Evolutionary conservation across 1,284 basidiomycete genomes (phyloP), one percentile per base, ranked within the genome.

Genomic region (Ganoderma resinaceum): DNA sequence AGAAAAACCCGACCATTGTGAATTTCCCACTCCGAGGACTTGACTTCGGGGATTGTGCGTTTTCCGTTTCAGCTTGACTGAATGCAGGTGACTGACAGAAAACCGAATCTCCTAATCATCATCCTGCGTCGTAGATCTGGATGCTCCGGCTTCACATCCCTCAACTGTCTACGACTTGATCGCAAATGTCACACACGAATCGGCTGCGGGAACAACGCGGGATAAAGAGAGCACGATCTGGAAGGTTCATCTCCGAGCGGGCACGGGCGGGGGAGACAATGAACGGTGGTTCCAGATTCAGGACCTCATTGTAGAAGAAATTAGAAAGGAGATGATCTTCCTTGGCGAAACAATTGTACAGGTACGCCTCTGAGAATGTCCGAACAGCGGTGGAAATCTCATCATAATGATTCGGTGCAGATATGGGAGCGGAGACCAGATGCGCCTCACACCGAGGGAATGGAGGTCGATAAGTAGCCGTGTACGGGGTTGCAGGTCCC

Each of bases 261-360:
- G 86, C 53, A 85, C 88, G 29, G 93, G 92, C 52, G 92, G 91
- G 16, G 93, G 91, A 37, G 95, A 96, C 67, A 87, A 86, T 63
- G 96, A 98, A 80, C 95, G 94, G 78, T 99, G 98, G 98, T 95
- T 95, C 80, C 93, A 96, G 82, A 94, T 99, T 67, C 97, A 99
- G 80, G 98, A 99, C 83, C 85, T 99, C 68, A 94, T 98, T 67
- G 97, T 99, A 9, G 94, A 97, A 77, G 95, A 98, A 77, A 94
- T 96, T 40, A 88, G 97, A 71, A 94, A 93, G 80, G 96, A 98
- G 78, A 97, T 99, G 95, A 97, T 99, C 70, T 97, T 99, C 79
- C 85, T 99, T 43, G 97, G 97, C 35, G 98, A 99, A 81, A 96
- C 94, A 33, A 94, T 98, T 61, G 83, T 99, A 60, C 98, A 99